A percentile compares a stretch with the other conserved stretches of the same genome.
Evolutionary conservation across 495 filamentous ascomycete species (phyloP).

Genomic region (Hyaloscypha bicolor): DNA sequence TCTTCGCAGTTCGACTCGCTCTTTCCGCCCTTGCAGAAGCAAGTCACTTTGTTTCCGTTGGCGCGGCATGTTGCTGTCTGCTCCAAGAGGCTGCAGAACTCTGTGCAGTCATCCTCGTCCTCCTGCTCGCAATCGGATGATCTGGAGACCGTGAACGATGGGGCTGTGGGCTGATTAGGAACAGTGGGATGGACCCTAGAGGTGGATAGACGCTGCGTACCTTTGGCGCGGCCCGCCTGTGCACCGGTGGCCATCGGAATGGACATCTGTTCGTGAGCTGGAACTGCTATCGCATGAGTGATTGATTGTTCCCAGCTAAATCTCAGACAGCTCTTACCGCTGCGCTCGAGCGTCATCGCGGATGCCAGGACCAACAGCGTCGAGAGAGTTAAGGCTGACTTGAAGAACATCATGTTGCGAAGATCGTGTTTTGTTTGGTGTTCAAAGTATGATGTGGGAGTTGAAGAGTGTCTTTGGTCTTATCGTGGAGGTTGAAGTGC

Average conservation of each 20-base stretch:
- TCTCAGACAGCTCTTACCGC: slow-evolving; percentile 9
- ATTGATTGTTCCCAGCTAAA: neutral
- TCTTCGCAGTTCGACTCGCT: slow-evolving; percentile 20
- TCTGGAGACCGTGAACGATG: slow-evolving; percentile 1
- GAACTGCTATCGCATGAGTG: slow-evolving; percentile 9
- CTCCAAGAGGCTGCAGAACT: slow-evolving; percentile 18
- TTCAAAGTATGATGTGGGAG: slow-evolving; percentile 4
- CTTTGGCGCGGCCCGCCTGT: neutral
- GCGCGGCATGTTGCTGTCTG: slow-evolving; percentile 11
- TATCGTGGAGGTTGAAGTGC: slow-evolving; percentile 8
- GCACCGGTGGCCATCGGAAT: neutral
- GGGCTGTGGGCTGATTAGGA: slow-evolving; percentile 10
- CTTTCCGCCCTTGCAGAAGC: slow-evolving; percentile 23
- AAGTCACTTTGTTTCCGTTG: slow-evolving; percentile 20
- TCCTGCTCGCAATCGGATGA: slow-evolving; percentile 16
- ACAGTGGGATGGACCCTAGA: neutral
- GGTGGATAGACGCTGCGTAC: neutral
- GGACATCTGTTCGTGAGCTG: neutral
- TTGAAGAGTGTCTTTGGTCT: slow-evolving; percentile 1
- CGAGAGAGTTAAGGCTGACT: slow-evolving; percentile 16
- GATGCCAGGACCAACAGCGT: slow-evolving; percentile 9
- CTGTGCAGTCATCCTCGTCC: slow-evolving; percentile 18
- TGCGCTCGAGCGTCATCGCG: slow-evolving; percentile 7
- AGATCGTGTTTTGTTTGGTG: slow-evolving; percentile 3
- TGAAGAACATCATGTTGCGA: slow-evolving; percentile 19